phyloP scores from a whole-genome alignment of 2,329 filamentous ascomycete species.

The Aspergillus neoniger region DNA sequence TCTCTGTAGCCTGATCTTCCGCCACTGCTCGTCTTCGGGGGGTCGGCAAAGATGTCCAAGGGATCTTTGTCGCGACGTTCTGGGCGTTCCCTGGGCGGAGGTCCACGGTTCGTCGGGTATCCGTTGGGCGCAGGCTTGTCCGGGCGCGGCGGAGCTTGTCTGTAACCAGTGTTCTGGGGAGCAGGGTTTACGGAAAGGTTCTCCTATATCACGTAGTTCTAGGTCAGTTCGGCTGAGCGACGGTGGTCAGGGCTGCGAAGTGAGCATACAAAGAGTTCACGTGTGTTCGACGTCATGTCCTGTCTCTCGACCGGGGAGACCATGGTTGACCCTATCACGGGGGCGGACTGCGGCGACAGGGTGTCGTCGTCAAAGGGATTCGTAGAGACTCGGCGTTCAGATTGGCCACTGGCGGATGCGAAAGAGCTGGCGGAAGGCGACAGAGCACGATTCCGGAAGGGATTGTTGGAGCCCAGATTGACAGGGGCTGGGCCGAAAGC shows the following conservation, averaged over 20 bases:
- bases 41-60: slow-evolving; percentile 54
- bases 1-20: slow-evolving; percentile 35
- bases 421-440: slow-evolving; percentile 38
- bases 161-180: slow-evolving; percentile 40
- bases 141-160: slow-evolving; percentile 35
- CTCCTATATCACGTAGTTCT: slow-evolving; percentile 29
- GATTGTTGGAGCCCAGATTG: slow-evolving; percentile 51
- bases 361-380: slow-evolving; percentile 60
- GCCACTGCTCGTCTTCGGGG: slow-evolving; percentile 32
- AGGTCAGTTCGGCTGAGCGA: neutral
- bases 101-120: slow-evolving; percentile 30
- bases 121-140: slow-evolving; percentile 33
- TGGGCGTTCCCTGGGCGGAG: slow-evolving; percentile 27
- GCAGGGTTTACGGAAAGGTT: slow-evolving; percentile 41
- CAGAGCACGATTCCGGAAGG: slow-evolving; percentile 51
- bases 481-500: slow-evolving; percentile 33
- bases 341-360: slow-evolving; percentile 39
- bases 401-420: slow-evolving; percentile 27
- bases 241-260: slow-evolving; percentile 7
- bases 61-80: slow-evolving; percentile 34
- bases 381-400: slow-evolving; percentile 56
- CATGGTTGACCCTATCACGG: slow-evolving; percentile 30
- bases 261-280: slow-evolving; percentile 62
- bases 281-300: slow-evolving; percentile 51
- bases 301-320: slow-evolving; percentile 38